Evolutionary conservation across 2,329 filamentous ascomycete genomes (phyloP), one percentile per base, ranked within the genome.

Genomic region (Nothophaeocryptopus gaeumannii): DNA sequence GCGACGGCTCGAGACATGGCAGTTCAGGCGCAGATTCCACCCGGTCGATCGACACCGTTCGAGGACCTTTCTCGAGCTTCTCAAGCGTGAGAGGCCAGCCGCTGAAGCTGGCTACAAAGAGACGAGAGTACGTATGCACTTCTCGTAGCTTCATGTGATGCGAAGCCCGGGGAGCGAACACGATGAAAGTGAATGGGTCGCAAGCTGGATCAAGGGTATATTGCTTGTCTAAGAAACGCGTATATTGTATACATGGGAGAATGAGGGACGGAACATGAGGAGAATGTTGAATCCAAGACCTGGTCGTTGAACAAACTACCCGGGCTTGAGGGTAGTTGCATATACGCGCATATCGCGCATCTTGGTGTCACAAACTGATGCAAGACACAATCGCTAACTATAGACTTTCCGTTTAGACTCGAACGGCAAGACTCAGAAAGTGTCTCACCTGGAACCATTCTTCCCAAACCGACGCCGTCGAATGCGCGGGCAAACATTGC

Each of bases 1-100:
- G 55, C 33, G 73, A 74, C 63, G 71, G 72, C 63, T 76, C 77
- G 71, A 84, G 83, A 72, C 80, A 85, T 78, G 83, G 79, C 74
- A 84, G 83, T 58, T 73, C 78, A 58, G 82, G 80, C 72, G 80
- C 79, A 64, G 79, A 82, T 63, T 87, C 83, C 73, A 81, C 79
- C 70, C 79, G 79, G 62, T 87, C 84, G 54, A 79, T 77, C 64
- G 79, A 82, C 63, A 89, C 86, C 46, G 75, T 85, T 59, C 79
- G 78, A 68, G 83, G 78, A 2, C 76, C 61, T 13, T 63, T 61
- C 41, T 47, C 33, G 38, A 56, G 53, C 37, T 58, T 56, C 46
- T 50, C 46, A 29, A 45, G 47, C 30, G 52, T 51, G 46, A 47
- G 55, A 30, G 53, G 54, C 31, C 54, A 51, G 47, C 56, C 60